Evolutionary conservation across 495 filamentous ascomycete genomes (phyloP).

Genomic region (Penicillium lagena): DNA sequence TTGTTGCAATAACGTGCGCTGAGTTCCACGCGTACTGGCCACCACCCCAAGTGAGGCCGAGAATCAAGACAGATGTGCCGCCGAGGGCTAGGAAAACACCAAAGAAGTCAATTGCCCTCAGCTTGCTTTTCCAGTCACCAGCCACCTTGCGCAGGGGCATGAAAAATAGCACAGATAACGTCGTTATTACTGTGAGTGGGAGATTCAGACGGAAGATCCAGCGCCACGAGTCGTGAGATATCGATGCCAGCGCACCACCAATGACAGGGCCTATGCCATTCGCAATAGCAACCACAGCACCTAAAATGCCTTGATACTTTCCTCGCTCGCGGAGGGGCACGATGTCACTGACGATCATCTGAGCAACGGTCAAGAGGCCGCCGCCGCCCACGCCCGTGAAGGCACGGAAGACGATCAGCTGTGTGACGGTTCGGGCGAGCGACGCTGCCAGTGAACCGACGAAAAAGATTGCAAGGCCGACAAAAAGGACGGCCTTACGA

Average conservation of each 20-base stretch:
- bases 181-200: conserved; percentile 37
- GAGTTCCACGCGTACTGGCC: conserved; percentile 45
- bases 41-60: conserved; percentile 48
- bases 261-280: conserved; percentile 51
- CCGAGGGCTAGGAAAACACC: conserved; percentile 30
- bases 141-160: conserved; percentile 45
- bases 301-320: conserved; percentile 54
- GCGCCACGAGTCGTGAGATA: conserved; percentile 39
- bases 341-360: conserved; percentile 51
- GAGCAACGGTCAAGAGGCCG: conserved; percentile 47
- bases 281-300: conserved; percentile 45
- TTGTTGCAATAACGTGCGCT: conserved; percentile 38
- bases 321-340: conserved; percentile 49
- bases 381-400: conserved; percentile 52
- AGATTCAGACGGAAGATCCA: conserved; percentile 52
- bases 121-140: conserved; percentile 43
- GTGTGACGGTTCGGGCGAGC: conserved; percentile 42
- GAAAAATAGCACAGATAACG: conserved; percentile 43
- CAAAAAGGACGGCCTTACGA: conserved; percentile 46
- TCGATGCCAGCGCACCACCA: conserved; percentile 42
- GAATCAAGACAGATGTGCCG: conserved; percentile 39
- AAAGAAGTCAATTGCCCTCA: conserved; percentile 43
- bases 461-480: conserved; percentile 47
- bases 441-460: conserved; percentile 47
- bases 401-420: conserved; percentile 49